phyloP scores from a whole-genome alignment of 768 basidiomycete species.

The Trametes elegans region DNA sequence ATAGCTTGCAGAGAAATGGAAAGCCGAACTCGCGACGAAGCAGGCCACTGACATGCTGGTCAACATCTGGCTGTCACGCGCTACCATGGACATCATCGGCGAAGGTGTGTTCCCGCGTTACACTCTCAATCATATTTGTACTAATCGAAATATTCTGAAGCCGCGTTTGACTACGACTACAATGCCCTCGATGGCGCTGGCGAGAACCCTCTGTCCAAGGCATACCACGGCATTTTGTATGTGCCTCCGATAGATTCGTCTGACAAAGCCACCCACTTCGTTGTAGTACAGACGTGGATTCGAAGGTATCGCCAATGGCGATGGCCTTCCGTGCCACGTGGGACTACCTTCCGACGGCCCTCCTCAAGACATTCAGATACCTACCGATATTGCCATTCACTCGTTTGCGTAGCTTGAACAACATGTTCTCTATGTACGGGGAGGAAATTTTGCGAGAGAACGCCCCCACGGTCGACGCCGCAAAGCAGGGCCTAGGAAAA shows the following conservation, averaged over 20 bases:
- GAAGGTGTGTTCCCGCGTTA: too few species aligned
- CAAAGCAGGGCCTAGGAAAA: conserved; percentile 10
- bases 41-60: neutral
- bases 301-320: conserved; percentile 1
- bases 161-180: conserved; percentile 24
- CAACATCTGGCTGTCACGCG: conserved; percentile 19
- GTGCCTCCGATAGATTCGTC: neutral
- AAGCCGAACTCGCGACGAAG: conserved; percentile 6
- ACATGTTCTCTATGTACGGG: conserved; percentile 13
- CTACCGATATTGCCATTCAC: conserved; percentile 5
- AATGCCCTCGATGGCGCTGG: conserved; percentile 12
- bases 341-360: conserved; percentile 19
- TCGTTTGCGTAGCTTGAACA: conserved; percentile 4
- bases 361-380: conserved; percentile 16
- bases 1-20: conserved; percentile 25
- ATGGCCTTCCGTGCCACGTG: conserved; percentile 20
- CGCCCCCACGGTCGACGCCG: neutral
- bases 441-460: conserved; percentile 7
- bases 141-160: too few species aligned
- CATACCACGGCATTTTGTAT: conserved; percentile 21
- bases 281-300: conserved; percentile 7
- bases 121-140: too few species aligned
- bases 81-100: conserved; percentile 25
- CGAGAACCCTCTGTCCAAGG: conserved; percentile 11
- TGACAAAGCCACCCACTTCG: neutral